Conservation (phyloP, 83 land plant genomes). For the Thuja plicata region DNA sequence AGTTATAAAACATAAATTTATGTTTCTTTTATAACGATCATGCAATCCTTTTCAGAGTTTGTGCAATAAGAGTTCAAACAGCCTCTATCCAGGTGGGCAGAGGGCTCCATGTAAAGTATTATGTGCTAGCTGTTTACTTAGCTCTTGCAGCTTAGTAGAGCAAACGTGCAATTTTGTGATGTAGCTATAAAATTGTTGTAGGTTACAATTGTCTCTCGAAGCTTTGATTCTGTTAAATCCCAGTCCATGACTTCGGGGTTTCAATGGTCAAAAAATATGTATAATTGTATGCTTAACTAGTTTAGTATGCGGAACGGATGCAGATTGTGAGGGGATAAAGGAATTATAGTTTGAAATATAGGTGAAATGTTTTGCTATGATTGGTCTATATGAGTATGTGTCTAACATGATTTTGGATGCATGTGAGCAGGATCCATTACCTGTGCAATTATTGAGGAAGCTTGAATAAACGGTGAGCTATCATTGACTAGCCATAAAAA, state of each 20-base stretch:
- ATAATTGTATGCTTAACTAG: not conserved
- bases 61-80: too few relatives aligned
- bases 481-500: not conserved
- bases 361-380: not conserved
- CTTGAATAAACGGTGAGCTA: not conserved
- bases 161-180: not conserved
- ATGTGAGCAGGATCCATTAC: not conserved
- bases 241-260: not conserved
- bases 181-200: not conserved
- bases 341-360: not conserved
- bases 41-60: not conserved
- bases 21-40: not conserved
- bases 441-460: not conserved
- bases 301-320: not conserved
- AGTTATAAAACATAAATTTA: not conserved
- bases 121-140: too few relatives aligned
- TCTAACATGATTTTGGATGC: conserved; percentile 5
- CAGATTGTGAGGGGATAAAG: not conserved
- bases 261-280: not conserved
- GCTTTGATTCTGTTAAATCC: not conserved
- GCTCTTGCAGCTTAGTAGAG: not conserved
- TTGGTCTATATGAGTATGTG: not conserved
- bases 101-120: too few relatives aligned
- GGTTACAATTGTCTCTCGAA: not conserved
- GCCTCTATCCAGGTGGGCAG: too few relatives aligned